Evolutionary conservation across 352 stramenopile species (phyloP).

Genomic region (Phytophthora crassamura): DNA sequence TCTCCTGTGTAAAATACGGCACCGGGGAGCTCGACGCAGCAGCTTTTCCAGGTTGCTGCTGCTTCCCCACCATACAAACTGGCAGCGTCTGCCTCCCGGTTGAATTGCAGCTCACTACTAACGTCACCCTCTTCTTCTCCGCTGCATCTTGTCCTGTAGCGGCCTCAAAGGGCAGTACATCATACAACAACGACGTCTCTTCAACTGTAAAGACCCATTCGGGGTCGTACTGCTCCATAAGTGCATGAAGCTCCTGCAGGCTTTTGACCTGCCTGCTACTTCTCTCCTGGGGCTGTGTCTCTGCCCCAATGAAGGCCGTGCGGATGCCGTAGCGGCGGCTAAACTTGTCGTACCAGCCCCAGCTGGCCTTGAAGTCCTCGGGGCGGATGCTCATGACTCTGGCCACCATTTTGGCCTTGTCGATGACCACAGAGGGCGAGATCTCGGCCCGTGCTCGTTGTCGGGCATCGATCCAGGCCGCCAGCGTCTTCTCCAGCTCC

Average conservation of each 20-base stretch:
- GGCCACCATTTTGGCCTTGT: slow-evolving; percentile 37
- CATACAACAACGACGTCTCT: slow-evolving; percentile 38
- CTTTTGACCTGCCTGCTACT: slow-evolving; percentile 15
- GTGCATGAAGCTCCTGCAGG: slow-evolving; percentile 23
- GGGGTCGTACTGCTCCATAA: slow-evolving; percentile 36
- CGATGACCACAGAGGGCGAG: slow-evolving; percentile 38
- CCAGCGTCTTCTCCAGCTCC: slow-evolving; percentile 32
- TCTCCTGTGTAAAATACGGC: slow-evolving; percentile 33
- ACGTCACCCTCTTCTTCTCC: slow-evolving; percentile 18
- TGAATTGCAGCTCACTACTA: slow-evolving; percentile 40
- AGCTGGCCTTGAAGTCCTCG: slow-evolving; percentile 40
- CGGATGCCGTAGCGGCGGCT: slow-evolving; percentile 37
- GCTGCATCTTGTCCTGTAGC: not conserved
- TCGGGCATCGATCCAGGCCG: slow-evolving; percentile 32
- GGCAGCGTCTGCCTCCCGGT: slow-evolving; percentile 24
- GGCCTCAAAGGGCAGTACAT: slow-evolving; percentile 26
- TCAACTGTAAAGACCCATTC: slow-evolving; percentile 42
- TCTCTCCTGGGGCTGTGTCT: not conserved
- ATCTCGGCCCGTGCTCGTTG: slow-evolving; percentile 24
- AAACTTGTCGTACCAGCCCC: slow-evolving; percentile 54
- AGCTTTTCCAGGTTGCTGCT: not conserved
- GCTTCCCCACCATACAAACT: slow-evolving; percentile 32
- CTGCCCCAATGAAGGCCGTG: slow-evolving; percentile 13
- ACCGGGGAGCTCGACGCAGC: not conserved
- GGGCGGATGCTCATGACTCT: slow-evolving; percentile 23